These are phyloP conservation scores for Seiridium cupressi DNA, from an alignment of 2,329 filamentous ascomycete genomes.

Conservation along the genomic window DNA sequence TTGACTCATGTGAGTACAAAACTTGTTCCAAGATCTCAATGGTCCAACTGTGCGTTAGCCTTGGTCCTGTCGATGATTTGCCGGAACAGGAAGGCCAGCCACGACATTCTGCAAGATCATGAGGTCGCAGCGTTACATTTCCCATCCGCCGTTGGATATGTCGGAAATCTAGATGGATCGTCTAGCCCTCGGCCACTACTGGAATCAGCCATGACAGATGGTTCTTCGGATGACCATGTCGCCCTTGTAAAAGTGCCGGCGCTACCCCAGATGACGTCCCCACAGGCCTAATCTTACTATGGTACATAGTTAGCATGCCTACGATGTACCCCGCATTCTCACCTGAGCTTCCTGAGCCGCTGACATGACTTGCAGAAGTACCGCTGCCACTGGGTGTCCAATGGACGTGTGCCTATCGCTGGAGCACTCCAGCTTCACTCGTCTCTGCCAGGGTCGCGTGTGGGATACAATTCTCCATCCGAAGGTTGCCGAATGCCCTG, in stretches of 20 bases:
- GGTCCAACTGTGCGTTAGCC: not conserved
- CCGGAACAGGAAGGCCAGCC: conserved; percentile 1
- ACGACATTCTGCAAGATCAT: conserved; percentile 1
- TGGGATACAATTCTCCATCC: not conserved
- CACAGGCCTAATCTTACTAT: not conserved
- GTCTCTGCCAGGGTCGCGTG: not conserved
- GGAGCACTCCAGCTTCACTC: not conserved
- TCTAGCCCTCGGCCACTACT: no score
- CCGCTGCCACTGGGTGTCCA: not conserved
- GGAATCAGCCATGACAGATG: not conserved
- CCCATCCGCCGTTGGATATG: not conserved
- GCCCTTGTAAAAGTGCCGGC: not conserved
- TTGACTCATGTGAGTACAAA: conserved; percentile 3
- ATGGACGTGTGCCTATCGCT: not conserved
- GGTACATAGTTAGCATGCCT: no score
- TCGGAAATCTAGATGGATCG: not conserved
- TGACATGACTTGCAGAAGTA: not conserved
- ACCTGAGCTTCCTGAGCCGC: not conserved
- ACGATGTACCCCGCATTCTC: conserved; percentile 4
- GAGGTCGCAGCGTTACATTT: conserved; percentile 1
- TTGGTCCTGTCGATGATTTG: not conserved
- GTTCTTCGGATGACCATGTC: not conserved
- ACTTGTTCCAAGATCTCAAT: not conserved
- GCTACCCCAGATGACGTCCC: not conserved
- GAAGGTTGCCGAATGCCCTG: not conserved